These are phyloP conservation scores for Petasospora fabianii DNA, from an alignment of 1,139 yeast genomes.

Conservation along the genomic window DNA sequence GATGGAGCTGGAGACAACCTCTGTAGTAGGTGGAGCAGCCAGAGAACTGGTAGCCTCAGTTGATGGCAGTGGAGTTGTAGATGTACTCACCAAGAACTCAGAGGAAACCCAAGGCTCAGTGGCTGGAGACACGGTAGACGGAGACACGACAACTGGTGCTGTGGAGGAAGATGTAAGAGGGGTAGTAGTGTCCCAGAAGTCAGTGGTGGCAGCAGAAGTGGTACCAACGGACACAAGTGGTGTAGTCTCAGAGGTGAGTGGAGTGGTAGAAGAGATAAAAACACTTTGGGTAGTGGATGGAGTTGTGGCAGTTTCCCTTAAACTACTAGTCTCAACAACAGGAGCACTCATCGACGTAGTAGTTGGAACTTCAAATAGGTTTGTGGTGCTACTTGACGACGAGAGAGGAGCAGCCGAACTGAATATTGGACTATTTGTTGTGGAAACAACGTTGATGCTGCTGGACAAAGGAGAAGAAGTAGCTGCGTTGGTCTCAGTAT, in stretches of 20 bases:
- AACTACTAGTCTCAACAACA: conserved; percentile 1
- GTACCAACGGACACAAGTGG: not conserved
- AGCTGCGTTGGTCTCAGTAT: too few relatives aligned
- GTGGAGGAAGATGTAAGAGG: conserved; percentile 8
- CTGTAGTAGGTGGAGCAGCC: too few relatives aligned
- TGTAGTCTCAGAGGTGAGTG: not conserved
- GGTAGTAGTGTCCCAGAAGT: conserved; percentile 4
- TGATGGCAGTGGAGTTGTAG: not conserved
- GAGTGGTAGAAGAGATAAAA: not conserved
- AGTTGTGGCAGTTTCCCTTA: not conserved
- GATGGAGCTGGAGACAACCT: too few relatives aligned
- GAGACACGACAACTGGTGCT: not conserved
- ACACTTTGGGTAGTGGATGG: too few relatives aligned
- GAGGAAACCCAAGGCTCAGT: too few relatives aligned
- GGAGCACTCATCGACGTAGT: conserved; percentile 11
- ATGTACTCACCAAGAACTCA: too few relatives aligned
- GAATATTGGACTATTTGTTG: too few relatives aligned
- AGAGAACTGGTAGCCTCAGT: not conserved
- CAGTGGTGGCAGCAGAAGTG: conserved; percentile 1
- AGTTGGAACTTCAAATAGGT: conserved; percentile 8
- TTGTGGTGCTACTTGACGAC: conserved; percentile 4
- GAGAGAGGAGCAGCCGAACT: too few relatives aligned
- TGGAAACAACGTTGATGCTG: not conserved
- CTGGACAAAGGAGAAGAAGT: too few relatives aligned
- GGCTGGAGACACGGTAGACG: not conserved